Evolutionary conservation across 495 filamentous ascomycete species (phyloP), one percentile per base, ranked within the genome.

Genomic region (Talaromyces thailandensis): DNA sequence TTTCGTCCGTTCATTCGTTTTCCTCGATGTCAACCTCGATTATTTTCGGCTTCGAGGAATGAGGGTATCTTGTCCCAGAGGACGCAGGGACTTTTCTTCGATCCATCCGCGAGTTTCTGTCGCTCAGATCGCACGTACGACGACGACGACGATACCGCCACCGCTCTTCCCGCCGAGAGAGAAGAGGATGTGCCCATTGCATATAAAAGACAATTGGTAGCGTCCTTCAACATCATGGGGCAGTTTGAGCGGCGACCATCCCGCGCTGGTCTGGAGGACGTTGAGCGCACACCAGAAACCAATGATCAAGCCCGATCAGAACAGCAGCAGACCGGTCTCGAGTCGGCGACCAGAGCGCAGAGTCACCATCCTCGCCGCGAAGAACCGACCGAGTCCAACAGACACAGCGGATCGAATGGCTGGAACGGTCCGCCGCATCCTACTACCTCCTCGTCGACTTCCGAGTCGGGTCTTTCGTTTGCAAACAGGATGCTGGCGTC

Each of bases 231-330:
- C 45, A 55, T 43, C 56, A 62, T 50, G 56, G 32, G 51, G 48
- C 37, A 55, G 63, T 53, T 71, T 58, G 74, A 77, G 62, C 66
- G 65, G 50, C 65, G 65, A 53, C 64, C 72, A 65, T 71, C 71
- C 60, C 68, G 24, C 26, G 45, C 56, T 60, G 61, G 64, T 23
- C 56, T 62, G 25, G 64, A 65, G 26, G 61, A 63, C 26, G 26
- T 51, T 32, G 61, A 61, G 28, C 56, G 23, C 18, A 35, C 56
- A 53, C 29, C 57, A 16, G 16, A 31, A 40, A 26, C 32, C 23
- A 29, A 16, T 45, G 29, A 31, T 31, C 59, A 61, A 14, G 28
- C 26, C 50, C 21, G 45, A 24, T 24, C 21, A 37, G 61, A 57
- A 29, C 21, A 35, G 31, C 60, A 52, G 61, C 56, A 69, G 67